Conservation (phyloP, 352 stramenopile species). For the Phytophthora europaea region DNA sequence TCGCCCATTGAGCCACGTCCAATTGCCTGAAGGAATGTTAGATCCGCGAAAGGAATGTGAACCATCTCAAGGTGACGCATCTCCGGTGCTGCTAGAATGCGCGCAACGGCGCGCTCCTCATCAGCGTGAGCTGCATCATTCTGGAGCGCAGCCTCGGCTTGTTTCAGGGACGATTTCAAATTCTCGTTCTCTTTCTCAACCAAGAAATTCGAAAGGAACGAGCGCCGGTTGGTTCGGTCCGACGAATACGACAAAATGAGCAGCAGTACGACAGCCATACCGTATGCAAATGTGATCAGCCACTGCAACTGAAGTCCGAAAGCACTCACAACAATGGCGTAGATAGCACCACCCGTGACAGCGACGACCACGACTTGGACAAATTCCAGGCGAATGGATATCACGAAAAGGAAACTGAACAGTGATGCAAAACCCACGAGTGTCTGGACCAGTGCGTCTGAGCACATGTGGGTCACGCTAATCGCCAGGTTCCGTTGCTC, state of each 20-base stretch:
- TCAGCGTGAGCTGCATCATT: constrained; percentile 81
- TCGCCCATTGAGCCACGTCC: constrained; percentile 85
- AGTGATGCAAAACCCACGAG: constrained; percentile 74
- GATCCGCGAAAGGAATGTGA: constrained; percentile 86
- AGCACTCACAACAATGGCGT: constrained; percentile 63
- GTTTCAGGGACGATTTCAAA: constrained; percentile 79
- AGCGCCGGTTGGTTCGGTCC: constrained; percentile 82
- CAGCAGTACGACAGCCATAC: constrained; percentile 74
- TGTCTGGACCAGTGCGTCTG: constrained; percentile 68
- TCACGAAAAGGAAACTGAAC: constrained; percentile 87
- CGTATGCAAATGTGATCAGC: constrained; percentile 71
- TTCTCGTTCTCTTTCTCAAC: constrained; percentile 90
- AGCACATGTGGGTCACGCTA: constrained; percentile 59
- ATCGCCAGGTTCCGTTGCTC: constrained; percentile 49
- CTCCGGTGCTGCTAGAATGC: constrained; percentile 72
- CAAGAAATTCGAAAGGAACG: constrained; percentile 85
- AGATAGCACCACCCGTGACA: constrained; percentile 61
- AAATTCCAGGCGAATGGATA: constrained; percentile 91
- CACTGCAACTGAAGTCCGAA: constrained; percentile 74
- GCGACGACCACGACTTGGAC: constrained; percentile 86
- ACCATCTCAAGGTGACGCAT: constrained; percentile 85
- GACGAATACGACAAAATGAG: constrained; percentile 84
- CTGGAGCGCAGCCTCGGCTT: constrained; percentile 85
- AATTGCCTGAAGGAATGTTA: constrained; percentile 86
- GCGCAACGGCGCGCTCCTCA: constrained; percentile 77